phyloP scores from a whole-genome alignment of 2,329 filamentous ascomycete genomes.

The Penicillium sp. region DNA sequence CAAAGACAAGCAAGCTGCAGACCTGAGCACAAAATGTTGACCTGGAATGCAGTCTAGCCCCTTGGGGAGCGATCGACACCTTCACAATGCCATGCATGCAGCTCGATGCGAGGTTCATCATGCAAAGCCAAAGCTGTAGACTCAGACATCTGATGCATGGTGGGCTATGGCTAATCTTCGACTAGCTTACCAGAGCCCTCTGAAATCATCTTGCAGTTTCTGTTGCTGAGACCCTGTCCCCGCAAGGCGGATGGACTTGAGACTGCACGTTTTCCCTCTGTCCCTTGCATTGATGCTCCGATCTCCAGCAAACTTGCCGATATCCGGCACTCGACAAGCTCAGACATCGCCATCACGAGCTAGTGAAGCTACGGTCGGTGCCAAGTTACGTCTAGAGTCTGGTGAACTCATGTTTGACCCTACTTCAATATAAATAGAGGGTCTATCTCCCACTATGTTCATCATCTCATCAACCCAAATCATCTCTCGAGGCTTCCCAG shows the following conservation, averaged over 20 bases:
- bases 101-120: constrained; percentile 19
- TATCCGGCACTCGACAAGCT: constrained; percentile 2
- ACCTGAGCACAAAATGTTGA: constrained; percentile 8
- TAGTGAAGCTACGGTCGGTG: background rate
- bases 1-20: constrained; percentile 1
- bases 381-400: background rate
- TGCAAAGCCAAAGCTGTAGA: constrained; percentile 4
- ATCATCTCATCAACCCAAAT: constrained; percentile 14
- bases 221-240: constrained; percentile 7
- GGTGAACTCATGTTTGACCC: constrained; percentile 9
- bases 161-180: constrained; percentile 8
- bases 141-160: constrained; percentile 5
- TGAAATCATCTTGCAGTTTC: constrained; percentile 16
- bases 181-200: background rate
- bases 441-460: constrained; percentile 1
- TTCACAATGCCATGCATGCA: constrained; percentile 7
- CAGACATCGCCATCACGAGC: constrained; percentile 8
- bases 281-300: constrained; percentile 15
- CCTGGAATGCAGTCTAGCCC: constrained; percentile 16
- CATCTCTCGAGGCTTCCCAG: constrained; percentile 4
- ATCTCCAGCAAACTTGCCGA: constrained; percentile 9
- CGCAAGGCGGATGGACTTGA: constrained; percentile 13
- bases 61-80: constrained; percentile 14
- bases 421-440: constrained; percentile 18
- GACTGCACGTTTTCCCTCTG: constrained; percentile 13